These are phyloP conservation scores for Rhexocercosporidium sp. DNA, from an alignment of 2,329 filamentous ascomycete genomes.

Conservation along the genomic window DNA sequence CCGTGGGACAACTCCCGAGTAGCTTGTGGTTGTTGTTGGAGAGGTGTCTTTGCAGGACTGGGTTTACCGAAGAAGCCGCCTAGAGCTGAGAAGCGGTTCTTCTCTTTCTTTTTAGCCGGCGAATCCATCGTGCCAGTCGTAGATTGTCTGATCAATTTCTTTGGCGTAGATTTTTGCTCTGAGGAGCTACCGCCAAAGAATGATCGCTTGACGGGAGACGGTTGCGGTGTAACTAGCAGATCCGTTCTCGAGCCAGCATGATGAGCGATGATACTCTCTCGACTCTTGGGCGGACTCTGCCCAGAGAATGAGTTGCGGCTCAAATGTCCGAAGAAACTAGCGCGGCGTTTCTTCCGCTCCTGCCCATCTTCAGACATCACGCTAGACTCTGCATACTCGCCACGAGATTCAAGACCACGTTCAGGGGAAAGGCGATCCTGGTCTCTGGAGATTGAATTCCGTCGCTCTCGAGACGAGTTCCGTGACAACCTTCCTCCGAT, in stretches of 20 bases:
- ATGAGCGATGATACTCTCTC: slow-evolving; percentile 41
- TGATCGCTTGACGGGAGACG: slow-evolving; percentile 43
- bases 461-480: slow-evolving; percentile 36
- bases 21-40: slow-evolving; percentile 17
- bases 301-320: slow-evolving; percentile 33
- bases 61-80: slow-evolving; percentile 36
- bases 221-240: slow-evolving; percentile 31
- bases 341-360: slow-evolving; percentile 47
- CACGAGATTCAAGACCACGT: slow-evolving; percentile 25
- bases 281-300: slow-evolving; percentile 37
- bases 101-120: slow-evolving; percentile 38
- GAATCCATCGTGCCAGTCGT: slow-evolving; percentile 24
- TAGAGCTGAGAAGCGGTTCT: slow-evolving; percentile 53
- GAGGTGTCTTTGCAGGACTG: slow-evolving; percentile 13
- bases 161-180: slow-evolving; percentile 39
- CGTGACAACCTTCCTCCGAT: slow-evolving; percentile 51
- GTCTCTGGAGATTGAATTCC: slow-evolving; percentile 29
- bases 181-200: slow-evolving; percentile 43
- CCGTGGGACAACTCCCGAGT: slow-evolving; percentile 22
- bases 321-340: slow-evolving; percentile 46
- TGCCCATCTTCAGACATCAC: slow-evolving; percentile 47
- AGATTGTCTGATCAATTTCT: slow-evolving; percentile 34
- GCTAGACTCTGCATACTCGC: slow-evolving; percentile 49
- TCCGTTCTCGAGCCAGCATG: slow-evolving; percentile 38
- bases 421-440: slow-evolving; percentile 18